Evolutionary conservation across 1,139 yeast genomes (phyloP), one percentile per base, ranked within the genome.

Genomic region (Pichia sp.): DNA sequence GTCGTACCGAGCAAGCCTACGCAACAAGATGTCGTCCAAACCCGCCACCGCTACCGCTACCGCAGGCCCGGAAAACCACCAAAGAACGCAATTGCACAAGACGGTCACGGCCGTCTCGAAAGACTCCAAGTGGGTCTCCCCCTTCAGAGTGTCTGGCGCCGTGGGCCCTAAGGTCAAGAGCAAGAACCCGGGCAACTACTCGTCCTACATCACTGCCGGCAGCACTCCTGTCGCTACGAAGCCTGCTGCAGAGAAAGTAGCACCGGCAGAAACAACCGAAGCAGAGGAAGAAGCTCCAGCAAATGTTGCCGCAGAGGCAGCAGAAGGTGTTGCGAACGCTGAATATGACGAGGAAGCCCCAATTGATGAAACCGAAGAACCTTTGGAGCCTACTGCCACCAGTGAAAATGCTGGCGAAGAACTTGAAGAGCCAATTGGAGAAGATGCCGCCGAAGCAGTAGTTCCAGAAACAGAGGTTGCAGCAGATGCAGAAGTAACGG

Each of bases 111-210:
- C 15, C 8, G 49, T 32, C 8, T 26, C 34, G 23, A 31, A n/a
- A 5, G n/a, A 46, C 3, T 49, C 63, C 31, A 68, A 72, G 30
- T 80, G 84, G 84, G 75, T 76, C 11, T 78, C 84, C 6, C 84
- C 84, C 8, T 80, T 80, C 59, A 75, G 84, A 67, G 53, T 58
- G 2, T 19, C 45, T 3, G 51, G 45, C 19, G 32, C 48, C 4
- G 32, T 53, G 55, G 54, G 56, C 60, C 68, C 54, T 53, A 52
- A 51, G 16, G n/a, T 45, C 7, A 48, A 47, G 38, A 16, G 49
- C 8, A 56, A 51, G 41, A 41, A 52, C n/a, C 36, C 44, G 40
- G 47, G 54, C 34, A 51, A 52, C 36, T 42, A 46, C 15, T 42
- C 53, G 41, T 46, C 58, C 44, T 50, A 68, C 68, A 42, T 65